Conservation (phyloP, 371 early-diverging fungal genomes). For the Mycotypha africana region DNA sequence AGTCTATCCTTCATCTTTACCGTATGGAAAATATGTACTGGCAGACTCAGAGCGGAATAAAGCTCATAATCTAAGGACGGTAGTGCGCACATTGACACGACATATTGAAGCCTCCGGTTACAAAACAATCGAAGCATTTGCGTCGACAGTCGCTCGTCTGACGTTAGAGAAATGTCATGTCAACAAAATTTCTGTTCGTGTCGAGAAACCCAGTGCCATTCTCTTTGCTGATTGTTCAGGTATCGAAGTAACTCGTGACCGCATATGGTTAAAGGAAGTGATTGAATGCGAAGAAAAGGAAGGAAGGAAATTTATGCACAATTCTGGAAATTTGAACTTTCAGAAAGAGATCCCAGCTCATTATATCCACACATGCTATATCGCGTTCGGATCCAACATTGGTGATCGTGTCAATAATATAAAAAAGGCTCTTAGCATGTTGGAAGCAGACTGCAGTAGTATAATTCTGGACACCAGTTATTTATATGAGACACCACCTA, state of each 20-base stretch:
- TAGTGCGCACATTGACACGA: slow-evolving; percentile 70
- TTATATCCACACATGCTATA: slow-evolving; percentile 47
- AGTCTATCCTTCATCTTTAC: slow-evolving; percentile 57
- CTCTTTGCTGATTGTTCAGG: slow-evolving; percentile 89
- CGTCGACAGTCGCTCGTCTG: slow-evolving; percentile 64
- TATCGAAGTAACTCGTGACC: slow-evolving; percentile 83
- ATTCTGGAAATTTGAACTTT: slow-evolving; percentile 10
- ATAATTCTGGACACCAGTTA: slow-evolving; percentile 89
- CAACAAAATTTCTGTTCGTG: slow-evolving; percentile 76
- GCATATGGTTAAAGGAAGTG: slow-evolving; percentile 38
- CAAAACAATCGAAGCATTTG: slow-evolving; percentile 83
- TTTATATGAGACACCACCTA: slow-evolving; percentile 93
- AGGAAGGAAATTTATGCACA: slow-evolving; percentile 25
- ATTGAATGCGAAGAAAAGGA: slow-evolving; percentile 27
- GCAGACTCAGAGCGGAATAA: slow-evolving; percentile 54
- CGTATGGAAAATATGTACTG: slow-evolving; percentile 24
- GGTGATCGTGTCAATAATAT: slow-evolving; percentile 83
- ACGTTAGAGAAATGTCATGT: slow-evolving; percentile 79
- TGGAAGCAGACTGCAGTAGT: slow-evolving; percentile 49
- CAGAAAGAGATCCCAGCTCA: slow-evolving; percentile 27
- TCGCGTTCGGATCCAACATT: slow-evolving; percentile 93
- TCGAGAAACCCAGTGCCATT: slow-evolving; percentile 91
- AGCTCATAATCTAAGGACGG: slow-evolving; percentile 78
- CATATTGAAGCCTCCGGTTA: slow-evolving; percentile 70
- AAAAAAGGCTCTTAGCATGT: slow-evolving; percentile 59